Evolutionary conservation across 148 eudicot species (phyloP), one percentile per base, ranked within the genome.

Genomic region (Rhododendron williamsianum): DNA sequence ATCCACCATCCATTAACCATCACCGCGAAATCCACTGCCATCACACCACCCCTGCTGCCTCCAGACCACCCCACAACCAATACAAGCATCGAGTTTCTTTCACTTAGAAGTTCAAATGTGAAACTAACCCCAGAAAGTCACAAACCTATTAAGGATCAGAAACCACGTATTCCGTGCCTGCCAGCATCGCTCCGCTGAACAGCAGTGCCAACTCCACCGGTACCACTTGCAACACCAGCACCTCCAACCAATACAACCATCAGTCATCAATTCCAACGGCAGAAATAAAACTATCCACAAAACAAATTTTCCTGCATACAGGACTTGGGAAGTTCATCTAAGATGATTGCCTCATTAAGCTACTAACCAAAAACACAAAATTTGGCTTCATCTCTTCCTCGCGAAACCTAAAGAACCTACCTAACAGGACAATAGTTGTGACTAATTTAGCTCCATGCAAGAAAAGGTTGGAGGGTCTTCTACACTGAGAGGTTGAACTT

Each of bases 241-340:
- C 9, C 78, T 73, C 78, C 78, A 73, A 73, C 78, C 78, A 73
- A 73, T 73, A 73, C 78, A 36, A 35, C n/a, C 78, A 73, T 73
- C 78, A 5, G 45, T 36, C 23, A 16, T 4, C 46, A 73, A 73
- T 73, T 73, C 78, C 78, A 73, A 73, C 3, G 23, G 45, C 36
- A 16, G 9, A 33, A 35, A 36, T 73, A 73, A 15, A 16, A 36
- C n/a, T 36, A 35, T 5, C 43, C 1, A 73, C 10, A 73, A 73
- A 16, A 6, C 43, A 73, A 5, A 73, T 13, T 73, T 73, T 16
- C 45, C 36, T 27, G 74, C 36, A 12, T 27, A 11, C 35, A 27
- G 33, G 35, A 69, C 16, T 69, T 27, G 1, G 74, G 36, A 69
- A 69, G 74, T 69, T 69, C 74, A 69, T 69, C 36, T 69, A 25